Conservation (phyloP, 345 rosid genomes). For the Lagerstroemia speciosa region DNA sequence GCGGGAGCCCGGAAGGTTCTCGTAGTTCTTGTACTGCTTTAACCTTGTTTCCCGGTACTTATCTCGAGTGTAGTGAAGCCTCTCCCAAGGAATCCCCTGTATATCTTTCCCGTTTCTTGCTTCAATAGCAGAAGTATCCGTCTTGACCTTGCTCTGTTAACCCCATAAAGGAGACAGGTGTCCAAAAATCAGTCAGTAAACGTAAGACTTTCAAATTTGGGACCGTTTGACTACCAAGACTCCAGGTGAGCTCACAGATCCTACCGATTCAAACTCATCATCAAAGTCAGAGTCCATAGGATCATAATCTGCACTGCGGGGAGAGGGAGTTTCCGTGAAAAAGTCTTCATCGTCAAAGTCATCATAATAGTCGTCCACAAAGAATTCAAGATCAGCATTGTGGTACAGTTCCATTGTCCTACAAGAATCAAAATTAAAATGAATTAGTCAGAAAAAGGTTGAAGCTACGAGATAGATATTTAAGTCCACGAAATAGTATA, state of each 20-base stretch:
- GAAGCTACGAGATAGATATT: too few species aligned
- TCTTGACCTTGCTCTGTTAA: conserved; percentile 39
- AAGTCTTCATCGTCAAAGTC: conserved; percentile 28
- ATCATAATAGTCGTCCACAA: conserved; percentile 34
- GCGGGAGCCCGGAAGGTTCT: conserved; percentile 45
- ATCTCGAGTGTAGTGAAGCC: conserved; percentile 61
- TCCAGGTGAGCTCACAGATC: neutral
- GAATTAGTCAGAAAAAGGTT: neutral
- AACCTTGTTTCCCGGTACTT: conserved; percentile 57
- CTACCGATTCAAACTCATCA: conserved; percentile 51
- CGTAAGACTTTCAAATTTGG: neutral
- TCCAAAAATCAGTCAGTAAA: neutral
- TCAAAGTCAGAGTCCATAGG: conserved; percentile 46
- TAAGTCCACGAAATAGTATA: too few species aligned
- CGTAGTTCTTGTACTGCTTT: conserved; percentile 67
- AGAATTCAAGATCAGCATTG: conserved; percentile 38
- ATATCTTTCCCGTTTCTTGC: conserved; percentile 83
- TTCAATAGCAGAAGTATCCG: conserved; percentile 68
- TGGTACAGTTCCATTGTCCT: conserved; percentile 43
- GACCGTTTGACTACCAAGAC: neutral
- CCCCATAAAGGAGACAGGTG: neutral
- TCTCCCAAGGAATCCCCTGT: conserved; percentile 93
- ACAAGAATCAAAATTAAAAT: neutral
- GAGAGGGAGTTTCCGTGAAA: conserved; percentile 19
- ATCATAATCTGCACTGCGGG: conserved; percentile 18